phyloP scores from a whole-genome alignment of 2,329 filamentous ascomycete species.

The Alternaria postmessia region DNA sequence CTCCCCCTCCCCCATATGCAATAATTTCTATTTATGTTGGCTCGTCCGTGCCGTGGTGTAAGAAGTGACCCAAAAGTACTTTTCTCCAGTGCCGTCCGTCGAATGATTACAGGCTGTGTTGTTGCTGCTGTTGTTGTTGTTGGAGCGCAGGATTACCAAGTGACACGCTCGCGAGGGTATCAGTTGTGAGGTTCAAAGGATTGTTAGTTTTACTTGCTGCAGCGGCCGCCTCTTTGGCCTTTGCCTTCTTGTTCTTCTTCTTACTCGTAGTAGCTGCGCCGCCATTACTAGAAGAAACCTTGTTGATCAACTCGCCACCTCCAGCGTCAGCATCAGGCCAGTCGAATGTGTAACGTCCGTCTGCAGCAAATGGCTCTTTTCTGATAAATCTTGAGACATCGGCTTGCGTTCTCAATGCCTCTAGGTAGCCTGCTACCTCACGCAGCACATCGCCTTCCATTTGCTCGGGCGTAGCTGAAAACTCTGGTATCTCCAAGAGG shows the following conservation, averaged over 20 bases:
- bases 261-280: slow-evolving; percentile 10
- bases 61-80: neutral
- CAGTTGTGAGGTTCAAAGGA: slow-evolving; percentile 10
- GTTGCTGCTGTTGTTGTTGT: neutral
- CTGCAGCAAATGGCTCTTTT: slow-evolving; percentile 38
- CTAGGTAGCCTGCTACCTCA: slow-evolving; percentile 62
- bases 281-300: slow-evolving; percentile 9
- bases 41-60: neutral
- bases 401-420: slow-evolving; percentile 58
- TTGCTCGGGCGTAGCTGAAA: slow-evolving; percentile 59
- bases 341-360: slow-evolving; percentile 38
- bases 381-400: slow-evolving; percentile 72
- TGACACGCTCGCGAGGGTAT: slow-evolving; percentile 13
- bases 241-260: slow-evolving; percentile 21
- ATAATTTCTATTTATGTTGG: neutral
- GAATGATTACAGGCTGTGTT: neutral
- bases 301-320: slow-evolving; percentile 22
- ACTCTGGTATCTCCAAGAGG: slow-evolving; percentile 81
- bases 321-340: slow-evolving; percentile 29
- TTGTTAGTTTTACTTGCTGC: slow-evolving; percentile 7
- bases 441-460: slow-evolving; percentile 56
- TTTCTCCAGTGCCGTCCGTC: neutral
- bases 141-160: slow-evolving; percentile 7
- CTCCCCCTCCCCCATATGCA: neutral
- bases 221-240: slow-evolving; percentile 5